These are phyloP conservation scores for Trichophyton schoenleinii DNA, from an alignment of 2,329 filamentous ascomycete genomes.

Conservation along the genomic window DNA sequence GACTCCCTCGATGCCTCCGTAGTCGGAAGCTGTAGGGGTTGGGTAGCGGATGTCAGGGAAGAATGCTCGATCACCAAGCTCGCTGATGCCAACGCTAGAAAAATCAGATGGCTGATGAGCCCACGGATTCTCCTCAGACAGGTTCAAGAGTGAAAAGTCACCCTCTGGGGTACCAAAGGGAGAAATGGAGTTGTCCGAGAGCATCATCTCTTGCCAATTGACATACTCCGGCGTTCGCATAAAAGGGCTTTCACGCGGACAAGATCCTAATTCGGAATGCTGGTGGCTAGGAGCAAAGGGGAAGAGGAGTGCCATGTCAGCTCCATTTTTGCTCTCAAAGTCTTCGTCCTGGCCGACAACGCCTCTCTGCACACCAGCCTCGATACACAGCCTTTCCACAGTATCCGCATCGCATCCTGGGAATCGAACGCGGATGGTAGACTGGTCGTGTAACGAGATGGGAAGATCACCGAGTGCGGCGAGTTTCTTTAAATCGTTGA, in stretches of 20 bases:
- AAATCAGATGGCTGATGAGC: constrained; percentile 40
- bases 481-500: constrained; percentile 70
- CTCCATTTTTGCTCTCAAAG: constrained; percentile 56
- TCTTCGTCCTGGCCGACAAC: constrained; percentile 65
- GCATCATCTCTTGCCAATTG: constrained; percentile 47
- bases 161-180: constrained; percentile 19
- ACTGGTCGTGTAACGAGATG: constrained; percentile 55
- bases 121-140: constrained; percentile 43
- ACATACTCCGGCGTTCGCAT: constrained; percentile 31
- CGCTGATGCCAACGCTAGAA: constrained; percentile 45
- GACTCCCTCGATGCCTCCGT: constrained; percentile 53
- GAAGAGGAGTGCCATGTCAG: constrained; percentile 65
- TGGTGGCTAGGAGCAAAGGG: constrained; percentile 63
- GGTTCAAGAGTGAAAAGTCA: constrained; percentile 31
- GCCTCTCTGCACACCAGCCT: constrained; percentile 72
- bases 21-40: constrained; percentile 36
- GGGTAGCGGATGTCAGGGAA: constrained; percentile 26
- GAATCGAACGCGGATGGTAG: constrained; percentile 68
- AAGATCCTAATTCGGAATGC: constrained; percentile 26
- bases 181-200: constrained; percentile 17
- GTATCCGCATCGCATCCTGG: constrained; percentile 77
- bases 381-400: constrained; percentile 71
- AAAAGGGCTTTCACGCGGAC: constrained; percentile 19
- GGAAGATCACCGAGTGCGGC: constrained; percentile 71
- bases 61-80: constrained; percentile 31